Base-by-base conservation (phyloP, 495 filamentous ascomycete genomes). In the Darksidea phi region DNA sequence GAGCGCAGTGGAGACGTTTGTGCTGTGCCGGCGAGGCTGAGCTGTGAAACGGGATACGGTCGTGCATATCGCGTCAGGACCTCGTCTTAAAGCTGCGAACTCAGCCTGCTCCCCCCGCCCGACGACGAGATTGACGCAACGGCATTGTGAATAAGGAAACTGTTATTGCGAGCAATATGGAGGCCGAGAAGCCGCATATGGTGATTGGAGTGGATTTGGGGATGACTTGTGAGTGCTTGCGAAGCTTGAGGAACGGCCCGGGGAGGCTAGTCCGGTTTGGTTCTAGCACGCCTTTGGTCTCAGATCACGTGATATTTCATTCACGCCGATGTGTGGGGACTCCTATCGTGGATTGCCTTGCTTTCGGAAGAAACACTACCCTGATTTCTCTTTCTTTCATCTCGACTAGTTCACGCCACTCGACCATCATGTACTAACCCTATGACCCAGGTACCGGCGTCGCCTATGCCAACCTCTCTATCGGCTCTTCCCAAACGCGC, bases 191-290 rank as follows among this genome's bases (percentile, higher is more conserved):
- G 56, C 79, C 82, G 18, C 82, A 85, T 63, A 79, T 86, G 60
- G 67, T 84, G 12, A 76, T 86, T 24, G 81, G 81, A 15, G 72
- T 87, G 49, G 84, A 87, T 62, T 74, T 86, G 56, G 84, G 84
- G 1, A 85, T 84, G 73, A 86, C 84, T 23, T 85, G 76, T 80
- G 74, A 55, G 72, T 70, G 34, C 59, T 59, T 20, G 62, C 57
- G 18, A 4, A n/a, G 48, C 45, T 23, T 13, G 50, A 10, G 37
- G 54, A 36, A 20, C 45, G 53, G 53, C 37, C 63, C 52, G 63
- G 28, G 6, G 18, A 8, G 23, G 24, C 21, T 34, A 24, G 23
- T 41, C 34, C 28, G 26, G n/a, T 21, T 20, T 17, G 55, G 34
- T 3, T 28, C 28, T 58, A 50, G 58, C 50, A n/a, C 23, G 3